phyloP scores from a whole-genome alignment of 106 monocot genomes.

The Dioscorea zingiberensis region DNA sequence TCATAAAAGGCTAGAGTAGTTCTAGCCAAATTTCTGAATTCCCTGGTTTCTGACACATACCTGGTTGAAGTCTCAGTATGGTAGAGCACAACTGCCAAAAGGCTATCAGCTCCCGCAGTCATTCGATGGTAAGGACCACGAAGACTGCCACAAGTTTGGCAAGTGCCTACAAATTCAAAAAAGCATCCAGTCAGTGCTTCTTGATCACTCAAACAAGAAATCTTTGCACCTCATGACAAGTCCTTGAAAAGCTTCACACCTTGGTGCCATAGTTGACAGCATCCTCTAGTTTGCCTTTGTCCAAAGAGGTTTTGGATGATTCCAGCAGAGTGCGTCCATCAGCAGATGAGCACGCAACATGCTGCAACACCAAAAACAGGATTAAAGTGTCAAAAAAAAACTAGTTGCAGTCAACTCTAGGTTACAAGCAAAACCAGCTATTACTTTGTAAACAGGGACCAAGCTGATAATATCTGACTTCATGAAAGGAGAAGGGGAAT shows the following conservation, averaged over 20 bases:
- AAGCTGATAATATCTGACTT: conserved; percentile 87
- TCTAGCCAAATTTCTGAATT: neutral
- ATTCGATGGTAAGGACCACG: conserved; percentile 97
- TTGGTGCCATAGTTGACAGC: conserved; percentile 94
- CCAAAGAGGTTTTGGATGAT: conserved; percentile 92
- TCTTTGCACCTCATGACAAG: too few relatives aligned
- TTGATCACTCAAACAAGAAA: too few relatives aligned
- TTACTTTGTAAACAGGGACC: conserved; percentile 92
- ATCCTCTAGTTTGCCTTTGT: conserved; percentile 96
- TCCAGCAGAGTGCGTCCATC: conserved; percentile 92
- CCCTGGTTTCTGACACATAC: conserved; percentile 22
- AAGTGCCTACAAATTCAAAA: conserved; percentile 57
- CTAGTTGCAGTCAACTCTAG: too few relatives aligned
- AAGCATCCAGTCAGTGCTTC: neutral
- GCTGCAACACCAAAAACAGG: conserved; percentile 39
- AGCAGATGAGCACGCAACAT: conserved; percentile 92
- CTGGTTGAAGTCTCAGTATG: conserved; percentile 98
- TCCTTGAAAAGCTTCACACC: conserved; percentile 21
- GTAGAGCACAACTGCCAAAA: conserved; percentile 95
- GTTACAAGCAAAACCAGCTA: neutral
- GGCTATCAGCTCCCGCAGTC: conserved; percentile 96
- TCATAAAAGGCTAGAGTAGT: too few relatives aligned
- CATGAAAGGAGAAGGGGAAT: conserved; percentile 56
- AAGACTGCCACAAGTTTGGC: conserved; percentile 92
- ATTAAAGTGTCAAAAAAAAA: too few relatives aligned